These are phyloP conservation scores for Macrolepiota albuminosa DNA, from an alignment of 768 basidiomycete genomes.

Conservation along the genomic window DNA sequence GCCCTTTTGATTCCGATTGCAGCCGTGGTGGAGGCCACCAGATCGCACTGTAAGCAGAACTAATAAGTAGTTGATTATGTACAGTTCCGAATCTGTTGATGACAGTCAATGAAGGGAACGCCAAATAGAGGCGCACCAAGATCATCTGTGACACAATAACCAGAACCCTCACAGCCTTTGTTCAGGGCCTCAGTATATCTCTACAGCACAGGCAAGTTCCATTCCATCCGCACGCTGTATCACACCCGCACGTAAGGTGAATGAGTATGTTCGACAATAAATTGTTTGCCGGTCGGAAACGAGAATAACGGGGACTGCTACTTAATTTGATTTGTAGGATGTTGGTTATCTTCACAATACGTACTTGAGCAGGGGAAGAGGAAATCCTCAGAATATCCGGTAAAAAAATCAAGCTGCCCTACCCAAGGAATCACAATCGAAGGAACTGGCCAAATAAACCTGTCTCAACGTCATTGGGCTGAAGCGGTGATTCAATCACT, in stretches of 20 bases:
- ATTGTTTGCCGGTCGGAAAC: background rate
- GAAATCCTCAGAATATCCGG: background rate
- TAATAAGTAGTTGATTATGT: background rate
- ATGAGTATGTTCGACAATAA: background rate
- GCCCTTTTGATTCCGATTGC: background rate
- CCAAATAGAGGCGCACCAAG: background rate
- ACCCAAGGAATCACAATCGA: background rate
- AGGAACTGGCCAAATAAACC: background rate
- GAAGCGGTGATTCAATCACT: background rate
- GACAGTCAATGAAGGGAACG: background rate
- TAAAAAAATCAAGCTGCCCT: background rate
- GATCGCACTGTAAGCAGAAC: background rate
- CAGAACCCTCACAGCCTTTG: background rate
- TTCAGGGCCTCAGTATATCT: background rate
- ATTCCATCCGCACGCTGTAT: background rate
- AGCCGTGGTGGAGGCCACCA: background rate
- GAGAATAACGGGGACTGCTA: background rate
- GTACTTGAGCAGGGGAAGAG: background rate
- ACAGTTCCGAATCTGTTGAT: background rate
- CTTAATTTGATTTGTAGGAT: too few species aligned
- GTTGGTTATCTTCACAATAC: background rate
- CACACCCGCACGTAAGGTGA: background rate
- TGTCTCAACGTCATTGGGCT: background rate
- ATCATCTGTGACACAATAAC: background rate
- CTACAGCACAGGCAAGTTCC: background rate